Base-by-base conservation (phyloP, 2,329 filamentous ascomycete species). In the Paecilomyces variotii region DNA sequence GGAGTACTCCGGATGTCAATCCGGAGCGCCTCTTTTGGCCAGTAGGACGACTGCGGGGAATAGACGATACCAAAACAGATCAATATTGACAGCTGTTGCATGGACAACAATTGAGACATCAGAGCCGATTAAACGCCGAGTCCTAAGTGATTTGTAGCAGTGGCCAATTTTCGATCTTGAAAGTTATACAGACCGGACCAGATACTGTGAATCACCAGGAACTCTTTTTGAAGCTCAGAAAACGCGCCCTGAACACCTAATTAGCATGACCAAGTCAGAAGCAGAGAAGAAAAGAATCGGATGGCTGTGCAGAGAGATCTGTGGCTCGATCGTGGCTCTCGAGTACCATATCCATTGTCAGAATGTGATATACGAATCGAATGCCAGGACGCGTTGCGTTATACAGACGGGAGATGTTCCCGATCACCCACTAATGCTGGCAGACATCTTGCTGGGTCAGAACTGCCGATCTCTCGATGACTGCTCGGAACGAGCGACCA, bases 1-100 rank as follows among this genome's bases (percentile, higher is more conserved):
- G 60, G 60, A 60, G 59, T 56, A 30, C 34, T 50, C 32, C 51
- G 54, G 50, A 55, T 52, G 25, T 26, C 25, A 52, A 26, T 24
- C 50, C 25, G 50, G 27, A n/a, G 50, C 50, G 10, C 27, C 14
- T 7, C 10, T 12, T n/a, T 26, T 24, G 12, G 50, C 50, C 50
- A 52, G 50, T 52, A 52, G 50, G 24, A 28, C 6, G 9, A 7
- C 19, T 52, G 12, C 50, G 25, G 25, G 50, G 25, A 19, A 26
- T 14, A 26, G 10, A n/a, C 25, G 27, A 27, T 5, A n/a, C 50
- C 50, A 52, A 52, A 52, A 52, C 25, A 52, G 50, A 52, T 26
- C 5, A 28, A 25, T 26, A 26, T 28, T 52, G 50, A 52, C 11
- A 52, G 50, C 50, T 52, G 25, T 52, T 28, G 50, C 50, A 28